Evolutionary conservation across 257 asterid genomes (phyloP).

Genomic region (Lithospermum erythrorhizon): DNA sequence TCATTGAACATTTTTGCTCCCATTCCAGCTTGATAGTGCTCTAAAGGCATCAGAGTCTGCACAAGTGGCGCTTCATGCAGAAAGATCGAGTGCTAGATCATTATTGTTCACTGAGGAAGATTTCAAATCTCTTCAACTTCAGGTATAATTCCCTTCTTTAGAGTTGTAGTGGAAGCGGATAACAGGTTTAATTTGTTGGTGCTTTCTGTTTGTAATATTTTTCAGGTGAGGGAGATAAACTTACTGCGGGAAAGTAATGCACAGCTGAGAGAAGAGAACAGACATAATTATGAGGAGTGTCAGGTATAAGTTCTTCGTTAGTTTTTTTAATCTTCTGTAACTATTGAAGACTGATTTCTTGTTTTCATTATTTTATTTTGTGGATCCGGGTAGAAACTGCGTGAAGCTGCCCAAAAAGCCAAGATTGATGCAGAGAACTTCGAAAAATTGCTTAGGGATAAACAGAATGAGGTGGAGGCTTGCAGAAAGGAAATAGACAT

Average conservation of each 20-base stretch:
- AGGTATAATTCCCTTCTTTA: conserved; percentile 18
- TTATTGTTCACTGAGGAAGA: conserved; percentile 61
- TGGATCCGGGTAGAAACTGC: conserved; percentile 38
- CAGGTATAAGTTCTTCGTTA: conserved; percentile 20
- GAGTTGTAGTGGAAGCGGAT: not conserved
- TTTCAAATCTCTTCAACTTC: conserved; percentile 64
- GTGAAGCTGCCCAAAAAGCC: conserved; percentile 45
- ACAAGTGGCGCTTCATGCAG: conserved; percentile 52
- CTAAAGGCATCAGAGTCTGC: conserved; percentile 69
- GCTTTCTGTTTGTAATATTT: not conserved
- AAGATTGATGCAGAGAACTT: conserved; percentile 49
- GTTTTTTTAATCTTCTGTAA: not conserved
- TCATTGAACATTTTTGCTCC: not conserved
- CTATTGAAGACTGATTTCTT: not conserved
- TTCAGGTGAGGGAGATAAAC: conserved; percentile 62
- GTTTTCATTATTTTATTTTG: not conserved
- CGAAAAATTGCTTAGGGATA: conserved; percentile 44
- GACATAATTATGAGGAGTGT: conserved; percentile 80
- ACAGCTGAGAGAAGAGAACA: conserved; percentile 90
- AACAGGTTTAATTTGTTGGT: not conserved
- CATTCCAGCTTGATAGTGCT: conserved; percentile 47
- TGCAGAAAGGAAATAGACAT: conserved; percentile 41
- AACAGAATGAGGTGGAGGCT: conserved; percentile 50
- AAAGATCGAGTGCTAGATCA: conserved; percentile 49
- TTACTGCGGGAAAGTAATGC: conserved; percentile 89